Evolutionary conservation across 352 stramenopile species (phyloP), one percentile per base, ranked within the genome.

Genomic region (Pythium phragmiticola): DNA sequence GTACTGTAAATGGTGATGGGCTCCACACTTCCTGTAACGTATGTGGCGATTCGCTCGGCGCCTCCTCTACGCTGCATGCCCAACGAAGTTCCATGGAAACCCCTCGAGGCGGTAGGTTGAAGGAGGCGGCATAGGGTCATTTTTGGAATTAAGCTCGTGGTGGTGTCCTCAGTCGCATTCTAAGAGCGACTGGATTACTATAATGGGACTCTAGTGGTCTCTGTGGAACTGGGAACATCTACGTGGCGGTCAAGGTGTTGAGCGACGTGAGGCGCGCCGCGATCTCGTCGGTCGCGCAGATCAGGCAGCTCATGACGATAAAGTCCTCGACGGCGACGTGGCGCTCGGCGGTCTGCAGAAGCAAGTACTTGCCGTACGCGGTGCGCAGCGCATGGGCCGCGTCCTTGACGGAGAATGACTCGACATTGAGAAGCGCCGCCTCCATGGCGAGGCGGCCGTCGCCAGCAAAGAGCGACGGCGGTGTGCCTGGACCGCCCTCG

Each of bases 251-350:
- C 11, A 88, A 65, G 4, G 70, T 74, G 58, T 82, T 87, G 30
- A 89, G 77, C 55, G 62, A 67, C 33, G 76, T 80, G 45, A 89
- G 60, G 26, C 73, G 78, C 34, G 65, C 61, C 1, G 77, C 77
- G 39, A 89, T 80, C 30, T 87, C 76, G 45, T 87, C 74, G 39
- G 68, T 79, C 13, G 70, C 62, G 51, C 66, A 77, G 52, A 89
- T 86, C 23, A 89, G 68, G 57, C 80, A 89, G 66, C 80, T 89
- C 74, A 86, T 89, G 63, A 85, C 61, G 54, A 87, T 81, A 39
- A 87, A 80, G 33, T 88, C 75, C 37, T 88, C 79, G 60, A 88
- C 83, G 0, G 75, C 70, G 17, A 83, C 63, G 54, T 73, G 56
- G 26, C 69, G 57, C 16, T 74, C 62, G 1, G 75, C 57, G 46